A percentile compares a stretch with the other conserved stretches of the same genome.
These are phyloP conservation scores for Themeda triandra DNA, from an alignment of 176 grass and related monocot species.

Conservation along the genomic window DNA sequence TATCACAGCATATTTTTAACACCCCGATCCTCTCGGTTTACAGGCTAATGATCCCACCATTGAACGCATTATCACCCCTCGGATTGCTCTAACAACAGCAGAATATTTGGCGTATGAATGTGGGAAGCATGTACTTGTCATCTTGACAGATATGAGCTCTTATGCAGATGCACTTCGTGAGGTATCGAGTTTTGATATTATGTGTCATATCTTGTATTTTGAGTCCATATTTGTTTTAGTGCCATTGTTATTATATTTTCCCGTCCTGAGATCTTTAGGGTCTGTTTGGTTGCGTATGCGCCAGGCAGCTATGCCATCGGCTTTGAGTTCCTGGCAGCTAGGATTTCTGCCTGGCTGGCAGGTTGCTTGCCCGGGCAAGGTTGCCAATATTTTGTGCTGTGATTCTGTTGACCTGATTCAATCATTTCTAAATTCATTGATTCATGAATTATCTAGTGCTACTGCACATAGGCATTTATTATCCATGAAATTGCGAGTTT, in stretches of 20 bases:
- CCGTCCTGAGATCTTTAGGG: background rate
- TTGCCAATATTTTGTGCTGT: background rate
- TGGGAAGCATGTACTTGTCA: slow-evolving; percentile 97
- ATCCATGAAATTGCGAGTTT: background rate
- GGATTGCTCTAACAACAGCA: slow-evolving; percentile 94
- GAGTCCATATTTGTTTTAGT: background rate
- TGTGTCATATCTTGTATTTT: background rate
- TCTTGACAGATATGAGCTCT: slow-evolving; percentile 99
- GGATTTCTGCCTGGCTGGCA: background rate
- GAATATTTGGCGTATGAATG: slow-evolving; percentile 99
- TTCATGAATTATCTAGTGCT: background rate
- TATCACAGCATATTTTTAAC: slow-evolving; percentile 13
- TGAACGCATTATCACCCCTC: slow-evolving; percentile 96
- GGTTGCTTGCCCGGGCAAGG: background rate
- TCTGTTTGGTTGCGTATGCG: background rate
- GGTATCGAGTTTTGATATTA: slow-evolving; percentile 40
- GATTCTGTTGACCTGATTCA: background rate
- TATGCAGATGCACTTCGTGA: slow-evolving; percentile 99
- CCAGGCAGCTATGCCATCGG: background rate
- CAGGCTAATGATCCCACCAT: slow-evolving; percentile 99
- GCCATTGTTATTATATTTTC: background rate
- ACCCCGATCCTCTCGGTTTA: background rate
- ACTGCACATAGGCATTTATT: background rate
- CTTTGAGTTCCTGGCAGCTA: background rate
- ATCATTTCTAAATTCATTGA: background rate